Evolutionary conservation across 108 stramenopile species (phyloP).

Genomic region (Fistulifera solaris): DNA sequence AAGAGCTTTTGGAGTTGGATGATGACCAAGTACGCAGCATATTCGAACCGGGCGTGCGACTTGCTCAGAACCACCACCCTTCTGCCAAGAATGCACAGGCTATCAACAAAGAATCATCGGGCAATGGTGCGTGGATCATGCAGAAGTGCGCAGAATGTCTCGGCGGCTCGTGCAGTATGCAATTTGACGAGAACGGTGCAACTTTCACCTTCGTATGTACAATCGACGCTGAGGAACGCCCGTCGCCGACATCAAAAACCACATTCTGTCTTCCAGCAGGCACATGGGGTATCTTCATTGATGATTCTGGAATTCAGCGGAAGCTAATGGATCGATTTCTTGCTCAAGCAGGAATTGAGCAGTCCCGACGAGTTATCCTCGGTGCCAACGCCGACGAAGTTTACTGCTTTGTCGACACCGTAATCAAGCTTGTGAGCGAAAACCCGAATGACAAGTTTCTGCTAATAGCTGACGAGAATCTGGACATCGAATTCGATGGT

Average conservation of each 20-base stretch:
- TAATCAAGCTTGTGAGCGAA: conserved; percentile 24
- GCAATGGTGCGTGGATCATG: conserved; percentile 70
- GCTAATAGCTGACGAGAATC: conserved; percentile 56
- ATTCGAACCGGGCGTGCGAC: conserved; percentile 36
- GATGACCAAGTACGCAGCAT: conserved; percentile 22
- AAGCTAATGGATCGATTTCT: conserved; percentile 47
- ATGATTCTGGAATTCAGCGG: conserved; percentile 64
- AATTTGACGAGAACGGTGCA: conserved; percentile 40
- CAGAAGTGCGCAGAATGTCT: conserved; percentile 58
- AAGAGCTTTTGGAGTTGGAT: conserved; percentile 32
- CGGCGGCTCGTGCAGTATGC: conserved; percentile 37
- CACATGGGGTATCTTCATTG: conserved; percentile 55
- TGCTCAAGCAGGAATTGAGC: conserved; percentile 32
- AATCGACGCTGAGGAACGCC: not conserved
- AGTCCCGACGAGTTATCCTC: conserved; percentile 16
- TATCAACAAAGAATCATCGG: conserved; percentile 18
- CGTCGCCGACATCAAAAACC: no score
- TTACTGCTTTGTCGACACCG: conserved; percentile 23
- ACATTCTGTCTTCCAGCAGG: conserved; percentile 30
- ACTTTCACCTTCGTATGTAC: conserved; percentile 34
- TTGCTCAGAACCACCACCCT: conserved; percentile 15
- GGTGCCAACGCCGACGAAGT: conserved; percentile 49
- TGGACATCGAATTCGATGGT: conserved; percentile 29
- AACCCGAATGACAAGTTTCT: conserved; percentile 36
- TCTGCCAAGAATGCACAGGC: not conserved